Evolutionary conservation across 192 early-diverging fungal genomes (phyloP).

Genomic region (Phlyctochytrium bullatum): DNA sequence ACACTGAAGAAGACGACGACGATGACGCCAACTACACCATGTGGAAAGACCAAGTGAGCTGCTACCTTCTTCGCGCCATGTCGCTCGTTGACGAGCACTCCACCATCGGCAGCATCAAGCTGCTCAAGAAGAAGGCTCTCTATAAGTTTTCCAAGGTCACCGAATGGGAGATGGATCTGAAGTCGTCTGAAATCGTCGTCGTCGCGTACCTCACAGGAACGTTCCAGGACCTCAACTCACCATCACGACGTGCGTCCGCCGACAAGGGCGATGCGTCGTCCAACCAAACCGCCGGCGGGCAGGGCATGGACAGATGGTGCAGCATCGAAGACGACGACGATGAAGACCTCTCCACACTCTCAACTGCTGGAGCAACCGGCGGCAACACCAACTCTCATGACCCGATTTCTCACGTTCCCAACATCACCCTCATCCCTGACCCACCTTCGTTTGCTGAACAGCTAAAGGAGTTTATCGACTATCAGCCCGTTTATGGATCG

Average conservation of each 20-base stretch:
- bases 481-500: conserved; percentile 4
- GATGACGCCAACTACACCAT: conserved; percentile 1
- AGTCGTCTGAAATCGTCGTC: background rate
- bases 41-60: background rate
- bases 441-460: background rate
- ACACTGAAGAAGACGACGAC: conserved; percentile 1
- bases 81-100: background rate
- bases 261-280: background rate
- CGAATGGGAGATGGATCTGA: conserved; percentile 4
- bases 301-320: conserved; percentile 2
- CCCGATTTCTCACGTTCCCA: background rate
- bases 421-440: background rate
- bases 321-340: conserved; percentile 9
- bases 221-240: background rate
- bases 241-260: background rate
- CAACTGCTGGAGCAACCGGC: background rate
- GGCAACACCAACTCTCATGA: background rate
- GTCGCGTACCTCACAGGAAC: background rate
- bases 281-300: background rate
- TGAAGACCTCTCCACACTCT: background rate
- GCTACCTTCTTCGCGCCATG: background rate
- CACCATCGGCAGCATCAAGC: background rate
- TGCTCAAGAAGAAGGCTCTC: background rate
- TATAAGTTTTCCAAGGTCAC: conserved; percentile 5
- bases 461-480: conserved; percentile 6